Base-by-base conservation (phyloP, 2,329 filamentous ascomycete species). In the Alternaria hordeiaustralica region DNA sequence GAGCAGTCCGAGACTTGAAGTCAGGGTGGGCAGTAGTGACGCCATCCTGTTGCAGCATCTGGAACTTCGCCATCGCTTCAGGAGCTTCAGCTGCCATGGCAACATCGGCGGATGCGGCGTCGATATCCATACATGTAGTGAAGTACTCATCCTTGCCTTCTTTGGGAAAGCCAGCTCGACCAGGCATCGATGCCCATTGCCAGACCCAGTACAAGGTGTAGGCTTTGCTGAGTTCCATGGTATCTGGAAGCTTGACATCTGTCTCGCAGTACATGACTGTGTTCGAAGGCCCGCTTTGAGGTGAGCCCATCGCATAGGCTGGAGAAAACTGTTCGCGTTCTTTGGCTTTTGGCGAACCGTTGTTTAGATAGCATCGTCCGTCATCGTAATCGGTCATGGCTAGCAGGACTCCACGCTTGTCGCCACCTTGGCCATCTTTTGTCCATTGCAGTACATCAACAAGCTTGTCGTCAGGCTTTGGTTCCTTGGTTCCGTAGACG, bases 141-240 rank as follows among this genome's bases (percentile, higher is more conserved):
- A 3, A 30, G 2, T 4, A 30, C 28, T 30, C 28, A 4, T 30
- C 3, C 28, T 30, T 30, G 12, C 28, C 28, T 2, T 26, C 28
- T 6, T 30, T 30, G 11, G 26, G 3, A 9, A 26, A 26, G 2
- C 25, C 25, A 26, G 25, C 25, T 26, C 25, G 25, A 9, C 25
- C 25, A 9, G 77, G 63, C 8, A 64, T 61, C 7, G 72, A 72
- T 82, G 80, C 75, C 93, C 94, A 99, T 79, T 97, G 91, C 96
- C 96, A 98, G 49, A 97, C 90, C 95, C 95, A 98, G 84, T 97
- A 97, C 55, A 97, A 82, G 4, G 93, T 95, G 78, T 94, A 92
- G 26, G 86, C 85, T 28, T 89, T 87, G 47, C 89, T 88, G 10
- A 84, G 79, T n/a, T 86, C 79, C 50, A 88, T 83, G 70, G 91